Percentiles rank a stretch among this genome's conserved stretches.
Conservation (phyloP, 2,329 filamentous ascomycete genomes). For the Akanthomyces uredinophilus region DNA sequence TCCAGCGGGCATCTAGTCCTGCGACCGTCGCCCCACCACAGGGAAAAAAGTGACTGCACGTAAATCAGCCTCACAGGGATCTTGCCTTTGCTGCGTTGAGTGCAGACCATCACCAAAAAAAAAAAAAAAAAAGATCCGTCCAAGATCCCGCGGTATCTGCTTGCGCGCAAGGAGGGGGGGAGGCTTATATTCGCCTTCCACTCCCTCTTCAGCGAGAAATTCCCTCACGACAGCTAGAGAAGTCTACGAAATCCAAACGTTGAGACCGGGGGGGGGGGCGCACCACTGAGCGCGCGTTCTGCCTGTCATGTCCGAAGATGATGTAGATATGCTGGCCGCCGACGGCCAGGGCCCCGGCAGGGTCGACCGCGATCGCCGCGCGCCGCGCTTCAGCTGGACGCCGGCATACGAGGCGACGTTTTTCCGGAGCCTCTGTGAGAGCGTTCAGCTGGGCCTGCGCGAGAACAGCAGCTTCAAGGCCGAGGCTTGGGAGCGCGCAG, state of each 20-base stretch:
- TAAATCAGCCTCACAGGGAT: not conserved
- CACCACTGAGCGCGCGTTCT: not conserved
- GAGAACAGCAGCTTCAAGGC: slow-evolving; percentile 58
- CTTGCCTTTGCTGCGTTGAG: not conserved
- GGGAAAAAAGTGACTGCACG: not conserved
- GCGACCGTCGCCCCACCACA: not conserved
- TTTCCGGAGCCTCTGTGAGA: slow-evolving; percentile 56
- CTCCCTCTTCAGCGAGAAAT: slow-evolving; percentile 9
- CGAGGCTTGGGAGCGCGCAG: slow-evolving; percentile 56
- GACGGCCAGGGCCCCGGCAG: slow-evolving; percentile 29
- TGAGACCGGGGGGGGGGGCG: not conserved
- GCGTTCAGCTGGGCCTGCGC: slow-evolving; percentile 50
- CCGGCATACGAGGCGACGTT: slow-evolving; percentile 55
- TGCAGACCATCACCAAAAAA: slow-evolving; percentile 2
- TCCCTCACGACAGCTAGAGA: not conserved
- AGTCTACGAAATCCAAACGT: not conserved
- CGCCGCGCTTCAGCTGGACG: slow-evolving; percentile 57
- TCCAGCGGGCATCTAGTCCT: not conserved
- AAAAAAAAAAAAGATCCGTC: not conserved
- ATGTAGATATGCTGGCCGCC: slow-evolving; percentile 32
- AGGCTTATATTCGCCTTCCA: slow-evolving; percentile 10
- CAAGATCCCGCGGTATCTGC: slow-evolving; percentile 7
- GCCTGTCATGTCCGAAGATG: slow-evolving; percentile 34
- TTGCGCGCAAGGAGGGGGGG: slow-evolving; percentile 14
- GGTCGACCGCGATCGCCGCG: slow-evolving; percentile 36